Base-by-base conservation (phyloP, 1,139 yeast genomes). In the Suhomyces chickasaworum region DNA sequence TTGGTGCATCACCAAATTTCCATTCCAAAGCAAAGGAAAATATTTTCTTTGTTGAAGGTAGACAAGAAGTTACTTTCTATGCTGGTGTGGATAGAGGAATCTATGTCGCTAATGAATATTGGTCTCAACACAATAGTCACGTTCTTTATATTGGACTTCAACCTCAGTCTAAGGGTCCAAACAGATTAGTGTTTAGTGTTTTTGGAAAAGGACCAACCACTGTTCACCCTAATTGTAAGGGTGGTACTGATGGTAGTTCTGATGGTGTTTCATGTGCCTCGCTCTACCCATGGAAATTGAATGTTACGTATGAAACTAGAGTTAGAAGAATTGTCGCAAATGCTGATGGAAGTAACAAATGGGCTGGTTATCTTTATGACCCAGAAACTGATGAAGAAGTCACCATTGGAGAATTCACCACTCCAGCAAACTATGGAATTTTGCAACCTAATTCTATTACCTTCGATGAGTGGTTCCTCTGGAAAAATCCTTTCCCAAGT, bases 361-460 rank as follows among this genome's bases (percentile, higher is more conserved):
- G 49, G 49, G 31, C 21, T 7, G 49, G 46, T 9, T 42, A 38
- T 21, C 31, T 45, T 18, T 10, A 13, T 20, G 43, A 45, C 18
- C 20, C 22, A n/a, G 41, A 35, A 7, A 36, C 44, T 20, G 32
- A 17, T 7, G 32, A 29, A 17, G 17, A 6, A 7, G 7, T 13
- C 9, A 13, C 17, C 17, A 29, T 29, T 13, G 32, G 32, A 3
- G 32, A 29, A 29, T 29, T 3, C 16, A 13, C 16, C 9, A 13
- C 17, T 7, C 32, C 32, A 13, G 17, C 3, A 7, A 15, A 10
- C 12, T n/a, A 29, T 9, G 32, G 32, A 3, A 13, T 29, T 6
- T 9, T 29, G 7, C 17, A 29, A 9, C 15, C 6, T 13, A 6
- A 5, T 29, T 5, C 16, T 15, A 7, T 29, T 29, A 13, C 17